These are phyloP conservation scores for Fereydounia khargensis DNA, from an alignment of 1,284 basidiomycete species.

Conservation along the genomic window DNA sequence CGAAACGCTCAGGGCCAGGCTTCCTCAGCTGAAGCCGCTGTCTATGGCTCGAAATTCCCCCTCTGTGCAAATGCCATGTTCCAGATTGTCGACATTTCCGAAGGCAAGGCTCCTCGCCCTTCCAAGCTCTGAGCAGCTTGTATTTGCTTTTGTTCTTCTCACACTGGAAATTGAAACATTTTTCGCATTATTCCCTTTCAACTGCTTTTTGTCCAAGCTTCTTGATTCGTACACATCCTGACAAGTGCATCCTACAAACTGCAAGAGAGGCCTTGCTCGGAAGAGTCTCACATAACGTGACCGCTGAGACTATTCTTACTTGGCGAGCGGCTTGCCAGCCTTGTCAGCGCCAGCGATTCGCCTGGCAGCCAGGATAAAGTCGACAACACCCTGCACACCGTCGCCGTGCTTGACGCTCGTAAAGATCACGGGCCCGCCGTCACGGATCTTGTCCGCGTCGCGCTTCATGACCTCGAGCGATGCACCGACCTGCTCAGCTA, in stretches of 20 bases:
- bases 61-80: slow-evolving; percentile 15
- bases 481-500: slow-evolving; percentile 88
- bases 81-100: slow-evolving; percentile 5
- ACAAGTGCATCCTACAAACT: too few species aligned
- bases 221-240: too few species aligned
- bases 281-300: too few species aligned
- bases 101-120: slow-evolving; percentile 7
- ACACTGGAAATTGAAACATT: too few species aligned
- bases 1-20: slow-evolving; percentile 80
- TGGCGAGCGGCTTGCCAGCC: slow-evolving; percentile 16
- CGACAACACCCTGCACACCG: slow-evolving; percentile 79
- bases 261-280: too few species aligned
- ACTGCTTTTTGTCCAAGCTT: too few species aligned
- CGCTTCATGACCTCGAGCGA: slow-evolving; percentile 92
- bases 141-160: too few species aligned
- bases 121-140: too few species aligned
- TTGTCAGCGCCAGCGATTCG: slow-evolving; percentile 62
- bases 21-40: slow-evolving; percentile 66
- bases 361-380: slow-evolving; percentile 83
- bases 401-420: slow-evolving; percentile 76
- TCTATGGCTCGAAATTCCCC: slow-evolving; percentile 42
- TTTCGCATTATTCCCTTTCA: too few species aligned
- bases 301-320: too few species aligned
- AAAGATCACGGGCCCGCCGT: slow-evolving; percentile 89
- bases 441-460: slow-evolving; percentile 88